Percentiles rank a stretch among this genome's conserved stretches.
phyloP scores from a whole-genome alignment of 164 flowering plant genomes.

The Buxus sempervirens region DNA sequence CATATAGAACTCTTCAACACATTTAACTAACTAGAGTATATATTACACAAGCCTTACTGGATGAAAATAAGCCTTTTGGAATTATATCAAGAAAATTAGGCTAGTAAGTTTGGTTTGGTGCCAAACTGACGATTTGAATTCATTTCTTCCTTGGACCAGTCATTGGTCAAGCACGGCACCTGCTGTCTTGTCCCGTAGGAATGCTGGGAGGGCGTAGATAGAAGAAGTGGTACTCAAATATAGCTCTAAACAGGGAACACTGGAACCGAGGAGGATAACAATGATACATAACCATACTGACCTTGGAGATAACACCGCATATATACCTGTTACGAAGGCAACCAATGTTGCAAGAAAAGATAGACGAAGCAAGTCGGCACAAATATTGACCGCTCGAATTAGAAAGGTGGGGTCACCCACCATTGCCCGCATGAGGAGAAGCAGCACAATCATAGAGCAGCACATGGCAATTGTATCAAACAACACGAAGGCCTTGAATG shows the following conservation, averaged over 20 bases:
- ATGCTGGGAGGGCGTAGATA: neutral
- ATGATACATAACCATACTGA: neutral
- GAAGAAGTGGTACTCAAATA: neutral
- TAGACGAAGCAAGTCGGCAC: neutral
- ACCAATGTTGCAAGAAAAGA: neutral
- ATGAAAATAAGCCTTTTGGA: no score
- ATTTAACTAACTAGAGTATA: no score
- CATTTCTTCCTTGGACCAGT: no score
- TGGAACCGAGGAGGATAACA: neutral
- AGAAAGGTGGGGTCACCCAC: neutral
- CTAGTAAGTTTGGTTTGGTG: no score
- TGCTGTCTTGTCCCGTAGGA: neutral
- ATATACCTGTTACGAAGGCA: neutral
- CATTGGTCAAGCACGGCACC: no score
- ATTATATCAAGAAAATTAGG: no score
- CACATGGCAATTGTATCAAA: slow-evolving; percentile 8
- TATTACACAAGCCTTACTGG: no score
- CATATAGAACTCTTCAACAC: no score
- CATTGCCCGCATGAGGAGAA: slow-evolving; percentile 2
- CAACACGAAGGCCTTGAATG: neutral
- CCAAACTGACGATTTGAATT: no score
- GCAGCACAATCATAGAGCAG: slow-evolving; percentile 2
- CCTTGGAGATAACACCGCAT: neutral
- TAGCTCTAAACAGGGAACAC: neutral
- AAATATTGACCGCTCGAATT: neutral